phyloP scores from a whole-genome alignment of 768 basidiomycete genomes.

The Trametes coccinea region DNA sequence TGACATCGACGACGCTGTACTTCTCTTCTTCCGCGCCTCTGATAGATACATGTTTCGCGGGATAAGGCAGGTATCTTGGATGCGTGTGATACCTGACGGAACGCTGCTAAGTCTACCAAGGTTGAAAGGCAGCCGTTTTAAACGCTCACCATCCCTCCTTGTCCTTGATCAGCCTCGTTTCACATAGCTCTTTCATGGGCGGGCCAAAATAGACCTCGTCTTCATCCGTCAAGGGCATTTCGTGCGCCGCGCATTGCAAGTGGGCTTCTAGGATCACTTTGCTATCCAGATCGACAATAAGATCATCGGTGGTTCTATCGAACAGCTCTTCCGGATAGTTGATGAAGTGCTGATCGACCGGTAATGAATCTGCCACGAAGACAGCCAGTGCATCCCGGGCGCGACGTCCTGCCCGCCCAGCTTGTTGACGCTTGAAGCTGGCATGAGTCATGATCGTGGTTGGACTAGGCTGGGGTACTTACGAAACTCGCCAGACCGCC shows the following conservation, averaged over 20 bases:
- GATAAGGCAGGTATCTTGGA: constrained; percentile 76
- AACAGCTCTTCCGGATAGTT: constrained; percentile 71
- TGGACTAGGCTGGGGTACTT: constrained; percentile 25
- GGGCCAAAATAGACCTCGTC: constrained; percentile 78
- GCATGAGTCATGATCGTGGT: neutral
- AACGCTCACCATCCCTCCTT: constrained; percentile 73
- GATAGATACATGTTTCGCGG: constrained; percentile 70
- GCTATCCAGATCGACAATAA: constrained; percentile 73
- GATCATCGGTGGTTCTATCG: constrained; percentile 57
- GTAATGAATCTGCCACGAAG: constrained; percentile 64
- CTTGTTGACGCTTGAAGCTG: constrained; percentile 72
- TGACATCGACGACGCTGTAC: constrained; percentile 72
- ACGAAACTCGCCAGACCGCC: constrained; percentile 77
- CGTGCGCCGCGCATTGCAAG: constrained; percentile 83
- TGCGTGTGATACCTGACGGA: constrained; percentile 75
- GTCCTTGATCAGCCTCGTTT: constrained; percentile 60
- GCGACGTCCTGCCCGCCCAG: constrained; percentile 82
- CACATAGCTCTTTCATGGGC: constrained; percentile 56
- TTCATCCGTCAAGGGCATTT: constrained; percentile 73
- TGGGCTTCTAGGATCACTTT: constrained; percentile 79
- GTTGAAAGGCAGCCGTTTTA: neutral
- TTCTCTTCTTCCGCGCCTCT: constrained; percentile 77
- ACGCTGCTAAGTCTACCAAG: neutral
- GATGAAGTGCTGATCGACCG: constrained; percentile 76
- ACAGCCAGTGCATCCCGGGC: constrained; percentile 77